Percentiles rank a stretch among this genome's conserved stretches.
These are phyloP conservation scores for Simplicillium aogashimaense DNA, from an alignment of 2,329 filamentous ascomycete species.

Conservation along the genomic window DNA sequence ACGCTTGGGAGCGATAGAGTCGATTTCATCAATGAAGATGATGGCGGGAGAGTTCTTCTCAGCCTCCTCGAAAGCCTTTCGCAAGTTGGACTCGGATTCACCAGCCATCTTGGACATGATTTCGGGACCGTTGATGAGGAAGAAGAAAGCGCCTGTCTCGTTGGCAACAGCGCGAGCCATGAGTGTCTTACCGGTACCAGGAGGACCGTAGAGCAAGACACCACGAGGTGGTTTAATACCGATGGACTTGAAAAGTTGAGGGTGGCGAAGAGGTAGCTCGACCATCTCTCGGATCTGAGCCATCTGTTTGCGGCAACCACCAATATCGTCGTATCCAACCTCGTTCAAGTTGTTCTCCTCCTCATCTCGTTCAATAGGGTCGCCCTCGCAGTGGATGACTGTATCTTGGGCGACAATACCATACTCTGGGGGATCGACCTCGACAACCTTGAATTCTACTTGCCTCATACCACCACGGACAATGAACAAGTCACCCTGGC, in stretches of 20 bases:
- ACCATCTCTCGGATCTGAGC: slow-evolving; percentile 98
- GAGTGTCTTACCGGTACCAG: slow-evolving; percentile 97
- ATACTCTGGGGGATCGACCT: slow-evolving; percentile 96
- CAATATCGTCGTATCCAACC: slow-evolving; percentile 98
- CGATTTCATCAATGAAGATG: slow-evolving; percentile 99
- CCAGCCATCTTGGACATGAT: slow-evolving; percentile 99
- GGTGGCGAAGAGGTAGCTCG: slow-evolving; percentile 90
- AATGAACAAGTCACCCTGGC: slow-evolving; percentile 96
- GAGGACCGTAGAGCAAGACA: slow-evolving; percentile 92
- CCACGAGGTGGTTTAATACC: slow-evolving; percentile 98
- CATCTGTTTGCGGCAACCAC: slow-evolving; percentile 99
- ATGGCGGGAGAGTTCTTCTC: slow-evolving; percentile 99
- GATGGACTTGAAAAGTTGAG: slow-evolving; percentile 99
- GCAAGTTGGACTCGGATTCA: slow-evolving; percentile 95
- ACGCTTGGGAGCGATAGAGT: slow-evolving; percentile 98
- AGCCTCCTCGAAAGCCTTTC: slow-evolving; percentile 98
- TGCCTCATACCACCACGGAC: slow-evolving; percentile 97
- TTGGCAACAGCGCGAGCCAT: slow-evolving; percentile 99
- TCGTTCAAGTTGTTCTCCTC: slow-evolving; percentile 99
- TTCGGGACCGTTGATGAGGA: slow-evolving; percentile 97
- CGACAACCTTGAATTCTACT: slow-evolving; percentile 98
- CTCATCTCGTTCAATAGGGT: slow-evolving; percentile 89
- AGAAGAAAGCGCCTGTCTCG: slow-evolving; percentile 98
- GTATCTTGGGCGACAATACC: slow-evolving; percentile 98
- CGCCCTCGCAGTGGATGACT: slow-evolving; percentile 96